Evolutionary conservation across 164 flowering plant genomes (phyloP).

Genomic region (Piper longum): DNA sequence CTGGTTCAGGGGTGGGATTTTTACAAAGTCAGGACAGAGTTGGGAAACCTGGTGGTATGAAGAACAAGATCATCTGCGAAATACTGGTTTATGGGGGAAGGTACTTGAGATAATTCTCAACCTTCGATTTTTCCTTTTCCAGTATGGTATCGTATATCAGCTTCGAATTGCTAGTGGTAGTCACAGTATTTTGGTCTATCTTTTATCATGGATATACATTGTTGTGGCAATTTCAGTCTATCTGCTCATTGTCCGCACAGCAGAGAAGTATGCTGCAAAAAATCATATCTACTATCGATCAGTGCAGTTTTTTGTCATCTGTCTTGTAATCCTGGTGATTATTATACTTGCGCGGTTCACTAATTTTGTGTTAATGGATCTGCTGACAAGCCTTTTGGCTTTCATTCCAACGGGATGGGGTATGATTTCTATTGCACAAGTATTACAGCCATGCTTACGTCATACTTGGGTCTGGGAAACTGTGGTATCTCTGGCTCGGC

Average conservation of each 20-base stretch:
- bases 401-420: conserved; percentile 98
- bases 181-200: conserved; percentile 63
- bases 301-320: conserved; percentile 47
- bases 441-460: conserved; percentile 64
- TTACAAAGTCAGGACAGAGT: conserved; percentile 63
- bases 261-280: conserved; percentile 61
- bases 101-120: conserved; percentile 70
- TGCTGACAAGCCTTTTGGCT: conserved; percentile 58
- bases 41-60: conserved; percentile 99
- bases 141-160: conserved; percentile 79
- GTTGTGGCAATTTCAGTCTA: conserved; percentile 46
- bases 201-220: conserved; percentile 69
- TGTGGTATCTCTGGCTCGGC: conserved; percentile 67
- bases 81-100: conserved; percentile 92
- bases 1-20: conserved; percentile 56
- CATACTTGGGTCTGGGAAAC: conserved; percentile 69
- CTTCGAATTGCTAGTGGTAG: conserved; percentile 35
- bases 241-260: conserved; percentile 44
- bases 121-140: conserved; percentile 90
- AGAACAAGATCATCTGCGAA: conserved; percentile 73
- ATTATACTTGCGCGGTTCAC: conserved; percentile 49
- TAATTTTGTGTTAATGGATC: conserved; percentile 31
- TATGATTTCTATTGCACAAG: conserved; percentile 61
- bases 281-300: conserved; percentile 67
- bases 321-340: conserved; percentile 36